Base-by-base conservation (phyloP, 805 yeast genomes). In the Komagataella kurtzmanii region DNA sequence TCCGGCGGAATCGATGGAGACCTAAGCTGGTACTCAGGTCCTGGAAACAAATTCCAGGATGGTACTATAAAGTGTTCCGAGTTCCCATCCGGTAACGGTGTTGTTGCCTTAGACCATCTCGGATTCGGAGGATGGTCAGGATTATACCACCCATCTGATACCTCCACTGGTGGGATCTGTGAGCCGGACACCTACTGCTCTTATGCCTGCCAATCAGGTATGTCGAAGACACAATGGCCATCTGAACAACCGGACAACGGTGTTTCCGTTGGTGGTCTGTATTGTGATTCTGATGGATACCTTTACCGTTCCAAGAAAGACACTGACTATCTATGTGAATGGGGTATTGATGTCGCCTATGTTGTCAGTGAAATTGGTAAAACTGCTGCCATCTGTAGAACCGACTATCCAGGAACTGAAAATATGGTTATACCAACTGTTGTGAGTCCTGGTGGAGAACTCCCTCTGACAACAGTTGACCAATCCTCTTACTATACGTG, bases 111-210 rank as follows among this genome's bases (percentile, higher is more conserved):
- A 48, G 83, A 82, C 71, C 75, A 75, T 75, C 74, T 83, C 49
- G 86, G 83, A 45, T 79, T 80, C 57, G 95, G 93, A 57, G 96
- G 96, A 60, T 85, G 80, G 80, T 76, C 95, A 51, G 88, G 91
- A 61, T 75, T 88, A 63, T 79, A 81, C 71, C 61, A 65, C 54
- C 49, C 54, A 30, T 40, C 45, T 48, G 70, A 67, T 47, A 71
- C 78, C 58, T 65, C 74, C 54, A 65, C 81, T 48, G 76, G 80
- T 54, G 75, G 76, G 52, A 65, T 75, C 18, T 83, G 89, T 72
- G 61, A 70, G 56, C 84, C 81, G 55, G 89, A 85, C 49, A 75
- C 72, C 64, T 83, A 81, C 74, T 83, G 89, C 66, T 83, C 88
- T 51, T 83, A 83, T 64, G 87, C 88, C 51, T 83, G 89, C 66